phyloP scores from a whole-genome alignment of 2,329 filamentous ascomycete genomes.

The Penicillium sp. region DNA sequence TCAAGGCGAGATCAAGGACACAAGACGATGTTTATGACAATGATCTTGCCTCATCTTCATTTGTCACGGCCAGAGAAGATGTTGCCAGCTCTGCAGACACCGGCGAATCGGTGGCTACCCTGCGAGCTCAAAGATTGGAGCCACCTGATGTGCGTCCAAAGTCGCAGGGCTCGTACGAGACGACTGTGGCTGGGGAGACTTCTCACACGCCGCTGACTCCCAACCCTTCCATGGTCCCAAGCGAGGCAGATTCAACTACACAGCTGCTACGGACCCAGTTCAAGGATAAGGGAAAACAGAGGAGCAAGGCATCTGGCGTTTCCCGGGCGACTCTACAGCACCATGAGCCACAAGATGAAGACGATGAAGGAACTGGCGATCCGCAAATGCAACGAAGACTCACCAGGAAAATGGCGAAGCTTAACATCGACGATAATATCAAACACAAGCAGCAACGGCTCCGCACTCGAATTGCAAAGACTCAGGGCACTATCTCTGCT shows the following conservation, averaged over 20 bases:
- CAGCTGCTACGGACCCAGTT: conserved; percentile 31
- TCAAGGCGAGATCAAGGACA: conserved; percentile 5
- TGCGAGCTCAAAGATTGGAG: conserved; percentile 5
- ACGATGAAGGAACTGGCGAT: conserved; percentile 10
- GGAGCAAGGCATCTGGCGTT: conserved; percentile 16
- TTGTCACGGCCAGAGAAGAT: conserved; percentile 35
- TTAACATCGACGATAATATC: conserved; percentile 48
- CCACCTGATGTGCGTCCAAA: conserved; percentile 6
- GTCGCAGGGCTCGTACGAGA: conserved; percentile 14
- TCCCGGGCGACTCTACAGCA: conserved; percentile 28
- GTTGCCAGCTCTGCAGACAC: conserved; percentile 18
- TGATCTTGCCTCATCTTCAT: conserved; percentile 27
- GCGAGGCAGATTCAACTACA: conserved; percentile 36
- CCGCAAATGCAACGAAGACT: conserved; percentile 19
- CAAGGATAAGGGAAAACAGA: conserved; percentile 24
- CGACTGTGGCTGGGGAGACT: conserved; percentile 19
- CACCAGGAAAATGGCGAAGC: conserved; percentile 42
- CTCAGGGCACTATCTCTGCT: conserved; percentile 36
- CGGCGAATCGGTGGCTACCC: conserved; percentile 15
- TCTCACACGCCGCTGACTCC: conserved; percentile 20
- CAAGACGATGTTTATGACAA: conserved; percentile 13
- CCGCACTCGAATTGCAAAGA: conserved; percentile 39
- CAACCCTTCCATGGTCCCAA: conserved; percentile 25
- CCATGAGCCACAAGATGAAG: conserved; percentile 37
- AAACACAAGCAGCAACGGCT: conserved; percentile 43